These are phyloP conservation scores for Bipolaris gigantea DNA, from an alignment of 2,329 filamentous ascomycete genomes.

Conservation along the genomic window DNA sequence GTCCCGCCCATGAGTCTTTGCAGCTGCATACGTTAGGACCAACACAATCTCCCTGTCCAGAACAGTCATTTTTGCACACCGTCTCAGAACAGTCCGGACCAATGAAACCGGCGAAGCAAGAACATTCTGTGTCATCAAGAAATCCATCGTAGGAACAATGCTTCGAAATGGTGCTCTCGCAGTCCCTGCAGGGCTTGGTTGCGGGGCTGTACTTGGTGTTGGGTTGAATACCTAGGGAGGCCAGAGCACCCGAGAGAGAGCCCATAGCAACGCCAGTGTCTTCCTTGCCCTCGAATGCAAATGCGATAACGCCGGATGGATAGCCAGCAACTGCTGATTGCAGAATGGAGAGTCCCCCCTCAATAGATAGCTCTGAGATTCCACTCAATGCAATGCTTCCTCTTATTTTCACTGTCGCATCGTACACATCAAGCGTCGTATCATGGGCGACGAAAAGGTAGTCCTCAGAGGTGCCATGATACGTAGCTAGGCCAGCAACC, in stretches of 20 bases:
- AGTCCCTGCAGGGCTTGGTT: constrained; percentile 20
- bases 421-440: constrained; percentile 29
- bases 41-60: constrained; percentile 29
- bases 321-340: constrained; percentile 19
- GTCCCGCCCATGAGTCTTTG: constrained; percentile 28
- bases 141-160: constrained; percentile 31
- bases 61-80: constrained; percentile 32
- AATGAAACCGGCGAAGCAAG: constrained; percentile 32
- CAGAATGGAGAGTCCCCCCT: constrained; percentile 32
- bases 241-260: constrained; percentile 21
- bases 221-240: constrained; percentile 16
- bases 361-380: constrained; percentile 28
- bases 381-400: constrained; percentile 26
- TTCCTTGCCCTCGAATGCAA: constrained; percentile 35
- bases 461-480: constrained; percentile 21
- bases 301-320: constrained; percentile 24
- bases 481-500: constrained; percentile 27
- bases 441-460: constrained; percentile 33
- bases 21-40: constrained; percentile 35
- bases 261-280: constrained; percentile 28
- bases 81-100: constrained; percentile 25
- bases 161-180: constrained; percentile 17
- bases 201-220: constrained; percentile 28
- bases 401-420: constrained; percentile 16
- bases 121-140: constrained; percentile 10